A percentile compares a stretch with the other conserved stretches of the same genome.
Evolutionary conservation across 192 early-diverging fungal genomes (phyloP).

Genomic region (Helicostylum pulchrum): DNA sequence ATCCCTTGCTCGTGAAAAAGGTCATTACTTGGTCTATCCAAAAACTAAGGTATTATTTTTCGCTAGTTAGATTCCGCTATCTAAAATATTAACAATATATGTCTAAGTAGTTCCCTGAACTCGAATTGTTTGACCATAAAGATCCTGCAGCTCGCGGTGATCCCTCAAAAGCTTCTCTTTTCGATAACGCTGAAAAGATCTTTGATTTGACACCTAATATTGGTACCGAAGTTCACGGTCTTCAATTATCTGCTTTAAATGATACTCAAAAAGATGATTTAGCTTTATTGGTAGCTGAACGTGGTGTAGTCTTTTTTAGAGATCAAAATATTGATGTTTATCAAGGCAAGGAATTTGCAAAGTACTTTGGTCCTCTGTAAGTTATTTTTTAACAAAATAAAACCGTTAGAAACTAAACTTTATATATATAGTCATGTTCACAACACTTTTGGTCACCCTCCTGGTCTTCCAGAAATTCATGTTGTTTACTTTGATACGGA

Average conservation of each 20-base stretch:
- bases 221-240: conserved; percentile 36
- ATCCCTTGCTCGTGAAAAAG: conserved; percentile 19
- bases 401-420: background rate
- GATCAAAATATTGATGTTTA: conserved; percentile 32
- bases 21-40: conserved; percentile 22
- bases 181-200: conserved; percentile 21
- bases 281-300: conserved; percentile 34
- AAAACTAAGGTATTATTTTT: conserved; percentile 14
- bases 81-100: too few species aligned
- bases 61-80: too few species aligned
- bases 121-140: conserved; percentile 27
- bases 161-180: conserved; percentile 28
- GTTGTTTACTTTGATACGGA: conserved; percentile 30
- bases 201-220: conserved; percentile 31
- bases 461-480: conserved; percentile 24
- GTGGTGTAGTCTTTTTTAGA: conserved; percentile 39
- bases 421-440: conserved; percentile 18
- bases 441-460: conserved; percentile 23
- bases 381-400: background rate
- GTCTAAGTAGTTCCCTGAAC: conserved; percentile 9
- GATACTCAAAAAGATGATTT: conserved; percentile 35
- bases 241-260: conserved; percentile 31
- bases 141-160: conserved; percentile 32
- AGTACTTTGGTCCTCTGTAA: conserved; percentile 28
- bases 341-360: conserved; percentile 26